phyloP scores from a whole-genome alignment of 306 rosid genomes.

The Prunus mume region DNA sequence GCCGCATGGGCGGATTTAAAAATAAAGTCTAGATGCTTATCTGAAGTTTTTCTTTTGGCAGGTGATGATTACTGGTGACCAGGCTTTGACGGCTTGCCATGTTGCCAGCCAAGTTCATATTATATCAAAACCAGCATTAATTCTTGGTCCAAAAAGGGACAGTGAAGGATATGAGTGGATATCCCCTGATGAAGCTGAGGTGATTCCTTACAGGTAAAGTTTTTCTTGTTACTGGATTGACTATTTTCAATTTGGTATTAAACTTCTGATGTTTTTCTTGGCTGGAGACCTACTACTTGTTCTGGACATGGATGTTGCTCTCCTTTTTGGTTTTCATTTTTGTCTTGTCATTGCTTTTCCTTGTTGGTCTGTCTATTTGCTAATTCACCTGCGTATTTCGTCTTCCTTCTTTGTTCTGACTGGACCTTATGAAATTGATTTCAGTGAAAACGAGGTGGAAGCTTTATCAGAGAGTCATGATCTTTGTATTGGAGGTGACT shows the following conservation, averaged over 20 bases:
- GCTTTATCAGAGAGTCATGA: conserved; percentile 79
- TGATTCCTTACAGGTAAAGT: conserved; percentile 60
- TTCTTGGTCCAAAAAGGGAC: conserved; percentile 58
- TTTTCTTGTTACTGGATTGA: neutral
- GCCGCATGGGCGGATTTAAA: neutral
- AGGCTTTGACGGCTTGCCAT: conserved; percentile 99
- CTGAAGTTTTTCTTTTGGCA: conserved; percentile 5
- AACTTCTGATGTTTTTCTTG: neutral
- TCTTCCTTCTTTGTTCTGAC: neutral
- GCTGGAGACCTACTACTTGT: neutral
- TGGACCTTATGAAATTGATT: conserved; percentile 17
- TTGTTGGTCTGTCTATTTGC: neutral
- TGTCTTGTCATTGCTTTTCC: neutral
- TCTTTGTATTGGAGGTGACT: conserved; percentile 97
- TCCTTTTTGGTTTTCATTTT: neutral
- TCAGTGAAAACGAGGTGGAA: conserved; percentile 79
- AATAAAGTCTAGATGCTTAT: neutral
- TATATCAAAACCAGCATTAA: conserved; percentile 77
- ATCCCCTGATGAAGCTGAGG: conserved; percentile 84
- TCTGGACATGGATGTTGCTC: neutral
- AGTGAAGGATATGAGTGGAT: conserved; percentile 74
- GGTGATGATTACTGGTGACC: conserved; percentile 99
- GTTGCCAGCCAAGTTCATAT: conserved; percentile 97
- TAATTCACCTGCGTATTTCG: conserved; percentile 5
- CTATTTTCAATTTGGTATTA: neutral